Conservation (phyloP, 2,329 filamentous ascomycete genomes). For the Ascocoryne sarcoides region DNA sequence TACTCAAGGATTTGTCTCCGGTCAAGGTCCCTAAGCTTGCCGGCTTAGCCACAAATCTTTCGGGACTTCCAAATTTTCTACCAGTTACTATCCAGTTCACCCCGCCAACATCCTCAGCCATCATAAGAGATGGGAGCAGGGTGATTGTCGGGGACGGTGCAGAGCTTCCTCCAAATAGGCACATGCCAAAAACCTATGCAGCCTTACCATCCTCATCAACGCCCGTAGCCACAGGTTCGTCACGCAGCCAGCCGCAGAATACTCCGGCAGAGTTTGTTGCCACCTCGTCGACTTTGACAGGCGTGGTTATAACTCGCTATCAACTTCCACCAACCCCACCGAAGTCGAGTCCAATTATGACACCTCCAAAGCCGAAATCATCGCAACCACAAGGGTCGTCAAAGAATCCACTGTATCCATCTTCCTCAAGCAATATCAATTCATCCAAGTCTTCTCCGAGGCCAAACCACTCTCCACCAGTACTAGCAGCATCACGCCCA, state of each 20-base stretch:
- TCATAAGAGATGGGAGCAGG: constrained; percentile 15
- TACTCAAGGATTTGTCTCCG: constrained; percentile 69
- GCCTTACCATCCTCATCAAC: background rate
- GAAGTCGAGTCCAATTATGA: background rate
- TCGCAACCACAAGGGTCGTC: background rate
- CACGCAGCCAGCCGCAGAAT: background rate
- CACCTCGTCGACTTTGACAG: background rate
- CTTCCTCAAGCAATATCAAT: background rate
- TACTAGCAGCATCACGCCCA: background rate
- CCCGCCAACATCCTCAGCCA: constrained; percentile 38
- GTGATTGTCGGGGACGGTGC: constrained; percentile 1
- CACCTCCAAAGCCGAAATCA: background rate
- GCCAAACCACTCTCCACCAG: background rate
- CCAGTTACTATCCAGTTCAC: constrained; percentile 61
- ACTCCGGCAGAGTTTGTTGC: no score
- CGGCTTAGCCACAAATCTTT: constrained; percentile 45
- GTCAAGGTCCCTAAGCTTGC: constrained; percentile 47
- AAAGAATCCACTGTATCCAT: background rate
- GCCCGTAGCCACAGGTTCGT: background rate
- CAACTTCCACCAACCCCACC: background rate
- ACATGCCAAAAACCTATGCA: background rate
- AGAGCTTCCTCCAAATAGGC: background rate
- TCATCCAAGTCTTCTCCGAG: background rate
- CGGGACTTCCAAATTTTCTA: constrained; percentile 59
- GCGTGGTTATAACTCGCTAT: background rate